Evolutionary conservation across 2,329 filamentous ascomycete genomes (phyloP).

Genomic region (Penicillium sp.): DNA sequence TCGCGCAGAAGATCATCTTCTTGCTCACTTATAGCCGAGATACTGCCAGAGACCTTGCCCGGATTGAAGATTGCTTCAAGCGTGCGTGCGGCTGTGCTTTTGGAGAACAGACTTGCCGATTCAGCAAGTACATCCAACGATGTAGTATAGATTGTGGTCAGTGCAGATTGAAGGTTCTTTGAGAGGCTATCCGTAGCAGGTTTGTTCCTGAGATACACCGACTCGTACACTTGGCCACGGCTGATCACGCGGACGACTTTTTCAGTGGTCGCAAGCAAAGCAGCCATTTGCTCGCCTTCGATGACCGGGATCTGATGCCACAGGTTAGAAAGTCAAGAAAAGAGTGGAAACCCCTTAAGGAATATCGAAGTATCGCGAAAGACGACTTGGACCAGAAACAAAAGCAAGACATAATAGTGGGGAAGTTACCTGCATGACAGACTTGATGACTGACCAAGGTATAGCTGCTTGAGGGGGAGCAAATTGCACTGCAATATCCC

Average conservation of each 20-base stretch:
- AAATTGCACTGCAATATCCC: slow-evolving; percentile 26
- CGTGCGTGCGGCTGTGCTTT: slow-evolving; percentile 1
- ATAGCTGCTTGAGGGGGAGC: slow-evolving; percentile 28
- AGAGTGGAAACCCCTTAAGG: too few relatives aligned
- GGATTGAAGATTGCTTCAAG: slow-evolving; percentile 9
- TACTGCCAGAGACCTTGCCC: slow-evolving; percentile 1
- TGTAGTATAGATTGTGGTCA: neutral
- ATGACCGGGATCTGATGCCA: slow-evolving; percentile 23
- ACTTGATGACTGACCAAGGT: slow-evolving; percentile 20
- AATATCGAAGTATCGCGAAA: neutral
- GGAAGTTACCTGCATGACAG: slow-evolving; percentile 14
- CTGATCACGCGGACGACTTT: slow-evolving; percentile 9
- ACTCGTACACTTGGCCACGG: slow-evolving; percentile 14
- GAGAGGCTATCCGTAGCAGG: neutral
- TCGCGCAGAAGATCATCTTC: slow-evolving; percentile 7
- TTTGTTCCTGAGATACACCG: slow-evolving; percentile 2
- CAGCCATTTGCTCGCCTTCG: slow-evolving; percentile 14
- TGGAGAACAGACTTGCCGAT: neutral
- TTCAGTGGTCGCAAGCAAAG: slow-evolving; percentile 12
- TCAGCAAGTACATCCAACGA: slow-evolving; percentile 5
- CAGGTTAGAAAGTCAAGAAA: neutral
- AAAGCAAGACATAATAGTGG: too few relatives aligned
- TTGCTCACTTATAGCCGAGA: slow-evolving; percentile 1
- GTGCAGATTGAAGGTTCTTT: neutral
- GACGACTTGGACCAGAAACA: too few relatives aligned